Evolutionary conservation across 169 alveolate species (phyloP).

Genomic region (Eimeria necatrix): DNA sequence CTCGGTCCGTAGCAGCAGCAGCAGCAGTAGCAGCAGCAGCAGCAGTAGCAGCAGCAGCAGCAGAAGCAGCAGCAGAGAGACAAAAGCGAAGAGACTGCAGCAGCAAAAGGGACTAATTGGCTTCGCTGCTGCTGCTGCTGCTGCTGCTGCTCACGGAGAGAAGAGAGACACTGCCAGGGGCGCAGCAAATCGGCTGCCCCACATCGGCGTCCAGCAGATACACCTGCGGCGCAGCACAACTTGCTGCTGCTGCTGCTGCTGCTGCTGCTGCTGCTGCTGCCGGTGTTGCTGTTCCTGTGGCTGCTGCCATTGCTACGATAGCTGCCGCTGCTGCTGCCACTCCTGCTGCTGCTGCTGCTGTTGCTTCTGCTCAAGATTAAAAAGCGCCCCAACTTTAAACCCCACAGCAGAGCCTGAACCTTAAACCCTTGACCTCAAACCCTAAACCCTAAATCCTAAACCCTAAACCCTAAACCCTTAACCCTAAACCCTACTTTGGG

Average conservation of each 20-base stretch:
- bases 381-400: background rate
- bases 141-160: constrained; percentile 3
- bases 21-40: background rate
- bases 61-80: background rate
- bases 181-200: constrained; percentile 45
- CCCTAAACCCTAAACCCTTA: background rate
- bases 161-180: constrained; percentile 16
- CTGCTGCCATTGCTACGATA: background rate
- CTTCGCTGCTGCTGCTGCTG: background rate
- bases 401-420: background rate
- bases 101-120: background rate
- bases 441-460: background rate
- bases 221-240: background rate
- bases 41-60: background rate
- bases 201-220: constrained; percentile 39
- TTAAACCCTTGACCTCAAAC: too few species aligned
- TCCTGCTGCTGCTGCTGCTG: background rate
- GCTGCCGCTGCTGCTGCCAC: too few species aligned
- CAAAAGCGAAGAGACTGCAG: background rate
- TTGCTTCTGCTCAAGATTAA: background rate
- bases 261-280: background rate
- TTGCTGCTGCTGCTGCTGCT: constrained; percentile 11
- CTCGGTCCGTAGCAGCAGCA: background rate
- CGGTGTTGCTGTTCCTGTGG: background rate
- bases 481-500: background rate